Evolutionary conservation across 805 yeast genomes (phyloP).

Genomic region (Hanseniaspora nectarophila): DNA sequence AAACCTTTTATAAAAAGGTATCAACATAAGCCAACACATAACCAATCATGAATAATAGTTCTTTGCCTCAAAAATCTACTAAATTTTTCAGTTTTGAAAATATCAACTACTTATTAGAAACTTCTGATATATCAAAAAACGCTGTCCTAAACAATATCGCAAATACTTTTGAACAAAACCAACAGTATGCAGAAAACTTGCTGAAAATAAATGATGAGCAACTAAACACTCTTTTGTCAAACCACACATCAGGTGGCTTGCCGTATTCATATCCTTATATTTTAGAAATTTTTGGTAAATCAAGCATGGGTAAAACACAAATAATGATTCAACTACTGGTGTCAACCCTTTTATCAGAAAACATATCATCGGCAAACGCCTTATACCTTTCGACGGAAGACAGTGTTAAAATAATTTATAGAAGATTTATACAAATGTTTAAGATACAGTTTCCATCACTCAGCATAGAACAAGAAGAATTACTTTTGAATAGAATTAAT

Average conservation of each 20-base stretch:
- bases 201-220: background rate
- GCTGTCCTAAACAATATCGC: background rate
- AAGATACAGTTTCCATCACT: background rate
- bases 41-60: too few relatives aligned
- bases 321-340: conserved; percentile 6
- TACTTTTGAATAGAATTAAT: background rate
- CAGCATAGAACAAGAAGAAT: background rate
- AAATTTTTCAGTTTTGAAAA: background rate
- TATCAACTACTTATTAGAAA: background rate
- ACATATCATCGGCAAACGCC: background rate
- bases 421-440: conserved; percentile 12
- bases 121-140: background rate
- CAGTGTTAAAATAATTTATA: conserved; percentile 6
- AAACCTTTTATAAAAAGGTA: too few relatives aligned
- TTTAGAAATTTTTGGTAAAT: conserved; percentile 9
- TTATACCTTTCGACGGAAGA: conserved; percentile 12
- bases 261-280: conserved; percentile 8
- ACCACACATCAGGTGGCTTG: background rate
- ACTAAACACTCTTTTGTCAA: background rate
- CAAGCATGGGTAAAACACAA: conserved; percentile 13
- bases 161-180: background rate
- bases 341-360: background rate
- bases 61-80: too few relatives aligned
- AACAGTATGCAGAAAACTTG: background rate
- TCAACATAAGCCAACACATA: too few relatives aligned